Base-by-base conservation (phyloP, 805 yeast genomes). In the Candida glaebosa region DNA sequence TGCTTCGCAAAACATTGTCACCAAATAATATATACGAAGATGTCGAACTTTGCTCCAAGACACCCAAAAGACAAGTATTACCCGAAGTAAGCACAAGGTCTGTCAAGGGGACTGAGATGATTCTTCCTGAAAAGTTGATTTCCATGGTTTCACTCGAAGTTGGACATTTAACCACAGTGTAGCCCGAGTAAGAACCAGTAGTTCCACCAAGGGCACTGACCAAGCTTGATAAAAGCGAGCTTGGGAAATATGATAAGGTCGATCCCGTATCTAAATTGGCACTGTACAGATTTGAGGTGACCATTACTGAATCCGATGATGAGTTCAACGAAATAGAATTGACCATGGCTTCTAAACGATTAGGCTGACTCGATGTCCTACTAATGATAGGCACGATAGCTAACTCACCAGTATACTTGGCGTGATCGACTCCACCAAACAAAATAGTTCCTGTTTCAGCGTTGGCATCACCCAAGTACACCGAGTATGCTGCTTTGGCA, bases 1-100 rank as follows among this genome's bases (percentile, higher is more conserved):
- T 81, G 43, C 76, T 71, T 40, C 86, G 69, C 47, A 85, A 61
- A 54, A 84, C 76, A 35, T 76, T 73, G 54, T 82, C 89, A 8
- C 93, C 93, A 28, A 85, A 65, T 41, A 81, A 69, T 14, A 64
- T 50, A 41, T 51, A 51, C 20, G 16, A 15, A 15, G 36, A 19
- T 15, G 37, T 18, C 9, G 49, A 18, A 34, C 37, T 20, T 41
- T 57, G 61, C 10, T 44, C 49, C 22, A 58, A 39, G 17, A 63
- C 48, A 4, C 67, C 65, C 44, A 65, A 53, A 37, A 45, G 47
- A 47, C 71, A 66, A 18, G 22, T 31, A 18, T 38, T 37, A 15
- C 47, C 34, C 14, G 48, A 38, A 37, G 45, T 43, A 4, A 42
- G 42, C 17, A 63, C 31, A 50, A 67, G 50, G 41, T 61, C 56